Evolutionary conservation across 371 early-diverging fungal species (phyloP), one percentile per base, ranked within the genome.

Genomic region (Lichtheimia corymbifera): DNA sequence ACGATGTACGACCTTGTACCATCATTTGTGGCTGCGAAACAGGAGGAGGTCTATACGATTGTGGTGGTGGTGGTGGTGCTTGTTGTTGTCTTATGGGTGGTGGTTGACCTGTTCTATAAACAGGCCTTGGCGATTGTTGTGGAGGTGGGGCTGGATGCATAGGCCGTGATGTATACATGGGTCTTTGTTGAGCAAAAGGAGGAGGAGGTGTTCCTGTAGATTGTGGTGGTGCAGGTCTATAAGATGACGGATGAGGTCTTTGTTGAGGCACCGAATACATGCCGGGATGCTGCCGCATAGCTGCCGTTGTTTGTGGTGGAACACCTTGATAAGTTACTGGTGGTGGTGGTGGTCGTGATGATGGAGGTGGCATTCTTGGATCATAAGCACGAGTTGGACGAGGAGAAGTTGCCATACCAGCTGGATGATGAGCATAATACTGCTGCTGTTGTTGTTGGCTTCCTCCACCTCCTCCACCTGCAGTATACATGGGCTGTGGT

Each of bases 311-410:
- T 6, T 28, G 43, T 9, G 47, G 11, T 20, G 51, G 52, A 13
- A 40, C 45, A 51, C 25, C 43, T 35, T 49, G 24, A 27, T 24
- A 20, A 17, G 53, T 55, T 27, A 22, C 22, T 9, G 25, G 20
- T 14, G 40, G 43, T 15, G 47, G 59, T 9, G 25, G 20, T 14
- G 40, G 43, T 15, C 24, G 13, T 13, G 50, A 49, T 18, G 20
- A 35, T 13, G 44, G 59, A 25, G 50, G 50, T 17, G 24, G 42
- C 55, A 59, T 59, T 5, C 59, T 54, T 4, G 64, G 55, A 49
- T 57, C 61, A 44, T 61, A 61, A 28, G 49, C 45, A 12, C 55
- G 62, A 17, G 22, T 53, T 28, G 66, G 66, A 30, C 62, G 58
- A 30, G 65, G 58, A 18, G 61, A 58, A 35, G 35, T 35, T 7